Base-by-base conservation (phyloP, 345 rosid species). In the Chamaenerion angustifolium region DNA sequence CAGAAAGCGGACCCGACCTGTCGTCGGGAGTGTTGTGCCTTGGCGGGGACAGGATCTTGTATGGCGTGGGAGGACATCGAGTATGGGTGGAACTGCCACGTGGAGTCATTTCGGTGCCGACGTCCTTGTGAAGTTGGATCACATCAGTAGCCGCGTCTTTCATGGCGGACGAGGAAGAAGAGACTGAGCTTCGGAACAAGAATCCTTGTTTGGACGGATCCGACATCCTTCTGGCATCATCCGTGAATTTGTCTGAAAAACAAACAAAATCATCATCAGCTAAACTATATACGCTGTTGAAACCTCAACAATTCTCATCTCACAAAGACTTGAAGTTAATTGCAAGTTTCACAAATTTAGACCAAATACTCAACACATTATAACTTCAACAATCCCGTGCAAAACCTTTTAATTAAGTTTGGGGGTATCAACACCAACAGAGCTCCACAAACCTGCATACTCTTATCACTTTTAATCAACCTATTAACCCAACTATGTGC, bases 91-190 rank as follows among this genome's bases (percentile, higher is more conserved):
- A 76, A 60, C 97, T 89, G 42, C 88, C 89, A 0, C 75, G 55
- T 9, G 98, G 96, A 40, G 96, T 87, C 98, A 87, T 87, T 68
- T 87, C 96, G 49, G 95, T 90, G 52, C 96, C 96, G 0, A 68
- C 59, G 58, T 90, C 95, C 69, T 79, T 75, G 71, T 75, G 96
- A 21, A 21, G 25, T 48, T 75, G 72, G 43, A 62, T 61, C 35
- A 65, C 71, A 45, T 71, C 83, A 2, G 75, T 67, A 49, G 68
- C 66, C n/a, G 64, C 77, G 48, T 72, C 37, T 21, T 21, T 21
- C 25, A 21, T 21, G 23, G 35, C 27, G 52, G 40, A 11, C 12
- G 52, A 21, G 49, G 48, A 48, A 12, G 52, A 48, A 7, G 40
- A 48, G 23, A 45, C 64, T 12, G 76, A 60, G 63, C 76, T 79